Evolutionary conservation across 1,284 basidiomycete species (phyloP).

Genomic region (Moesziomyces antarcticus): DNA sequence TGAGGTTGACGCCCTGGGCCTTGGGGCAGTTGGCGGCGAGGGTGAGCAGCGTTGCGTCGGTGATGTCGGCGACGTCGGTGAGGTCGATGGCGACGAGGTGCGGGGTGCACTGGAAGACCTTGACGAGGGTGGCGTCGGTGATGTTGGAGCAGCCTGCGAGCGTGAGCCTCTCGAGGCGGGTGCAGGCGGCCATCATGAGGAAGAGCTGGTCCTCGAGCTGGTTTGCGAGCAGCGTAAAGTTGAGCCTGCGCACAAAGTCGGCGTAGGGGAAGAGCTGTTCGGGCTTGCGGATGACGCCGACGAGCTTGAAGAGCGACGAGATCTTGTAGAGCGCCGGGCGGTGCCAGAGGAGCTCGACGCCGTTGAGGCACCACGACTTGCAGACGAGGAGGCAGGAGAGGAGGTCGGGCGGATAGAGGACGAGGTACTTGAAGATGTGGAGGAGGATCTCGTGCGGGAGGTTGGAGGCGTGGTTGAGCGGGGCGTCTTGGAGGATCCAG

Average conservation of each 20-base stretch:
- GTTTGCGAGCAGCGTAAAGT: slow-evolving; percentile 80
- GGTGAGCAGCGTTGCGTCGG: slow-evolving; percentile 53
- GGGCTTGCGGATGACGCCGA: slow-evolving; percentile 59
- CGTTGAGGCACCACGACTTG: slow-evolving; percentile 92
- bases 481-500: slow-evolving; percentile 31
- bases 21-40: slow-evolving; percentile 73
- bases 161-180: slow-evolving; percentile 88
- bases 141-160: slow-evolving; percentile 84
- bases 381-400: slow-evolving; percentile 75
- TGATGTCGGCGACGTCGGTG: slow-evolving; percentile 70
- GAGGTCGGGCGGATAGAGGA: slow-evolving; percentile 78
- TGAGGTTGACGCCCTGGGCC: slow-evolving; percentile 92
- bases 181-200: slow-evolving; percentile 79
- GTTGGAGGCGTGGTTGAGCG: slow-evolving; percentile 42
- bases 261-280: slow-evolving; percentile 84
- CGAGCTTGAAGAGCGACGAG: slow-evolving; percentile 76
- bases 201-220: slow-evolving; percentile 84
- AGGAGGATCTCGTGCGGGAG: slow-evolving; percentile 91
- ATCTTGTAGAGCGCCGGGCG: slow-evolving; percentile 82
- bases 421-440: slow-evolving; percentile 88
- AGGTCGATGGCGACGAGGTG: slow-evolving; percentile 90
- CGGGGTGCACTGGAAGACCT: slow-evolving; percentile 77
- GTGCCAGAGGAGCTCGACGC: slow-evolving; percentile 95
- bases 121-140: slow-evolving; percentile 76
- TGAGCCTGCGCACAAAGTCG: slow-evolving; percentile 87